phyloP scores from a whole-genome alignment of 805 yeast genomes.

The Candida sonorensis region DNA sequence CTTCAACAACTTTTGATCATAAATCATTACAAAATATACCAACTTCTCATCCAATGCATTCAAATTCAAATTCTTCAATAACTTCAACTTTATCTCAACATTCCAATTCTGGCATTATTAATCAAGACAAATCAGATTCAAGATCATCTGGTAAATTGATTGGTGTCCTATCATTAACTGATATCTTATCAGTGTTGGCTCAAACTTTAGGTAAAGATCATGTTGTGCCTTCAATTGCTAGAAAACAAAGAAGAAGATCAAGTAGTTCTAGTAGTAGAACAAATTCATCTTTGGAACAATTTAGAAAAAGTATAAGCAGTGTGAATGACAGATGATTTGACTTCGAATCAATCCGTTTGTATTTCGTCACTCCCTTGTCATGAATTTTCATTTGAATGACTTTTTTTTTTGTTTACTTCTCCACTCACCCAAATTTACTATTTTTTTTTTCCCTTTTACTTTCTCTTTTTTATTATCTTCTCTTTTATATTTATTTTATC shows the following conservation, averaged over 20 bases:
- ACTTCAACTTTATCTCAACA: conserved; percentile 1
- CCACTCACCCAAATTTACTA: too few species aligned
- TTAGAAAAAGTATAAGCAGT: conserved; percentile 36
- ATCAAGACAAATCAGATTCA: conserved; percentile 21
- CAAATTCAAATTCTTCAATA: conserved; percentile 5
- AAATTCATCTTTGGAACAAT: conserved; percentile 34
- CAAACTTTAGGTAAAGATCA: conserved; percentile 56
- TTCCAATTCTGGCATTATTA: too few species aligned
- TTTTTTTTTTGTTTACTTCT: too few species aligned
- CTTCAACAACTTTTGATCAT: conserved; percentile 10
- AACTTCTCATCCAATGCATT: conserved; percentile 11
- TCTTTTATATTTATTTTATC: too few species aligned
- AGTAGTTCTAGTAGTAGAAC: conserved; percentile 32
- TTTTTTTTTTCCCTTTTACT: too few species aligned
- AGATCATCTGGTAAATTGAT: conserved; percentile 74
- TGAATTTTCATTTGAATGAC: too few species aligned
- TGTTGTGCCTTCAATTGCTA: conserved; percentile 80
- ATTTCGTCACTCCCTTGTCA: too few species aligned
- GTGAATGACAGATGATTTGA: conserved; percentile 23
- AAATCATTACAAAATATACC: conserved; percentile 8
- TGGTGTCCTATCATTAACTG: conserved; percentile 91
- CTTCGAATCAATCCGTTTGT: neutral
- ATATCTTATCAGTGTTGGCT: conserved; percentile 77
- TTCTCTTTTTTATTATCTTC: too few species aligned
- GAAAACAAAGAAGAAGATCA: conserved; percentile 80